Conservation (phyloP, 2,329 filamentous ascomycete species). For the Eutypa lata region DNA sequence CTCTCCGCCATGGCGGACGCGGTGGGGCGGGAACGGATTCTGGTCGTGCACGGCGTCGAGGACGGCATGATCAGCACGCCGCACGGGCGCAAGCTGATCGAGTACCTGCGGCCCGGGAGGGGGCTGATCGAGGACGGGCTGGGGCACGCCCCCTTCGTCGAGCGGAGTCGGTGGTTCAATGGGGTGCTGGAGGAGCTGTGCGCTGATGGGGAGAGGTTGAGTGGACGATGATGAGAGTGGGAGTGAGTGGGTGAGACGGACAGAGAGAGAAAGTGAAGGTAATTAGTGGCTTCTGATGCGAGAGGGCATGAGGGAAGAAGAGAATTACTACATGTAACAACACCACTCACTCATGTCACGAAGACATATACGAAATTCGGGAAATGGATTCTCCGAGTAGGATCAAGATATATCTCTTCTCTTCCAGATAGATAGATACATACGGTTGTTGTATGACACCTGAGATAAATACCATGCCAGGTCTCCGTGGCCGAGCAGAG, state of each 20-base stretch:
- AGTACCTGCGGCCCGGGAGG: conserved; percentile 59
- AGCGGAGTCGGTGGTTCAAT: conserved; percentile 69
- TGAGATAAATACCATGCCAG: background rate
- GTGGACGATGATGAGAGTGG: no score
- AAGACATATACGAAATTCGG: no score
- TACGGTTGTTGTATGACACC: background rate
- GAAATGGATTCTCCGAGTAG: no score
- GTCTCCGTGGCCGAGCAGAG: background rate
- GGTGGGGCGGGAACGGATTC: conserved; percentile 70
- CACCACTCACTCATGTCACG: no score
- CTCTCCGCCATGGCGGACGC: conserved; percentile 62
- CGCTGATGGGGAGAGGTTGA: conserved; percentile 48
- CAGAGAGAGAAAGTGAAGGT: background rate
- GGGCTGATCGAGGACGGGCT: conserved; percentile 61
- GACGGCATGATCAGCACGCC: conserved; percentile 76
- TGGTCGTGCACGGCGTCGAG: conserved; percentile 71
- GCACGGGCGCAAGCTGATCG: conserved; percentile 67
- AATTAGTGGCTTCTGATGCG: background rate
- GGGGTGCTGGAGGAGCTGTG: conserved; percentile 56
- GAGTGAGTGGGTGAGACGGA: conserved; percentile 16
- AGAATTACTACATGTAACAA: no score
- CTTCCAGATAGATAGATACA: background rate
- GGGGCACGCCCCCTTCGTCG: conserved; percentile 73
- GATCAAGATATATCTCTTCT: no score
- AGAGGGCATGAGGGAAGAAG: no score